Percentiles rank a stretch among this genome's conserved stretches.
These are phyloP conservation scores for Tolypocladium inflatum DNA, from an alignment of 2,329 filamentous ascomycete species.

Conservation along the genomic window DNA sequence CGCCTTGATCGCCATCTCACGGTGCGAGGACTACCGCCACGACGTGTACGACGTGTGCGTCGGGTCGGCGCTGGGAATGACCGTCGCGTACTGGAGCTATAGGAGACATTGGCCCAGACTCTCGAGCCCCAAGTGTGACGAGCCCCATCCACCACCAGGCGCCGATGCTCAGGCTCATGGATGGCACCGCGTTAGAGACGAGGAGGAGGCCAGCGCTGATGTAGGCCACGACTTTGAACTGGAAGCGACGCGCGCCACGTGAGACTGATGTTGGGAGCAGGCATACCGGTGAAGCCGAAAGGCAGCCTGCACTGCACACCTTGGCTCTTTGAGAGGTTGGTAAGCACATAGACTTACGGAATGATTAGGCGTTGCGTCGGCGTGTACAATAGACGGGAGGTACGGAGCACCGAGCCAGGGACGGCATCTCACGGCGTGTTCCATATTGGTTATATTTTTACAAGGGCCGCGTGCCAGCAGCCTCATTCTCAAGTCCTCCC, in stretches of 20 bases:
- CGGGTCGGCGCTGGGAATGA: conserved; percentile 50
- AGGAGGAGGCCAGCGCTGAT: conserved; percentile 37
- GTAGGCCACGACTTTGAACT: conserved; percentile 20
- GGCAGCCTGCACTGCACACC: neutral
- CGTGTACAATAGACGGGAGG: neutral
- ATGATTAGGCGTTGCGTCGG: neutral
- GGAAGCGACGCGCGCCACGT: conserved; percentile 13
- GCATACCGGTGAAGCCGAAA: neutral
- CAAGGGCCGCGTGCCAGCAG: conserved; percentile 3
- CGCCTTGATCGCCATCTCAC: conserved; percentile 57
- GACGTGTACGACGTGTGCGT: conserved; percentile 61
- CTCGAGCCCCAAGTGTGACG: conserved; percentile 40
- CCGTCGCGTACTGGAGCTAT: conserved; percentile 57
- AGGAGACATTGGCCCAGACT: conserved; percentile 52
- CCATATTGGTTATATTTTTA: conserved; percentile 7
- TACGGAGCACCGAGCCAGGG: neutral
- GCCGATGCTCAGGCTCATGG: conserved; percentile 18
- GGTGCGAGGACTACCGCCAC: conserved; percentile 62
- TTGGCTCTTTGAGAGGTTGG: too few species aligned
- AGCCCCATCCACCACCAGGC: conserved; percentile 44
- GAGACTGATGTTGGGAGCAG: conserved; percentile 12
- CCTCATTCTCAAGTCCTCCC: conserved; percentile 4
- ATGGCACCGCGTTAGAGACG: conserved; percentile 40
- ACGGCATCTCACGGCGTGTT: neutral
- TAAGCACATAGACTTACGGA: neutral